These are phyloP conservation scores for Saccharomycopsis hybrid DNA, from an alignment of 1,139 yeast genomes.

Conservation along the genomic window DNA sequence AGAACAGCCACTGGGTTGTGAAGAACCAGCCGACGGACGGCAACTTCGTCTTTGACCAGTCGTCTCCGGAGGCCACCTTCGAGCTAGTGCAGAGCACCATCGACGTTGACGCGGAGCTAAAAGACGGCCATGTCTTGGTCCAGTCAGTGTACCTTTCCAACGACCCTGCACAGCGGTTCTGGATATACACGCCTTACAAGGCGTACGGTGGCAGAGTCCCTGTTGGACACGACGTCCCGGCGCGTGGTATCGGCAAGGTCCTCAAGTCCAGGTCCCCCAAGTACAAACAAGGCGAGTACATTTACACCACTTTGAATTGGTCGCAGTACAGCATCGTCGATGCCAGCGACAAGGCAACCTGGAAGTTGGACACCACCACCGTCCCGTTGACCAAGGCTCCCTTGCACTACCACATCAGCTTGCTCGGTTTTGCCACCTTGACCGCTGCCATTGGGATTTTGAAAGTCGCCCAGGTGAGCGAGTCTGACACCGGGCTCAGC, in stretches of 20 bases:
- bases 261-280: constrained; percentile 37
- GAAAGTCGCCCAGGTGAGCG: constrained; percentile 31
- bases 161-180: constrained; percentile 62
- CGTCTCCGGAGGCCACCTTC: constrained; percentile 33
- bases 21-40: constrained; percentile 26
- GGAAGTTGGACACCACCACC: background rate
- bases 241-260: constrained; percentile 46
- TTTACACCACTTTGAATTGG: constrained; percentile 37
- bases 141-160: constrained; percentile 48
- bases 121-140: constrained; percentile 41
- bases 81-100: constrained; percentile 25
- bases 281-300: constrained; percentile 39
- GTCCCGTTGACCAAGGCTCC: background rate
- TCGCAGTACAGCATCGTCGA: constrained; percentile 29
- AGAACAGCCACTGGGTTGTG: no score
- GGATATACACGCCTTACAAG: constrained; percentile 42
- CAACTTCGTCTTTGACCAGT: constrained; percentile 26
- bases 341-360: background rate
- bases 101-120: constrained; percentile 28
- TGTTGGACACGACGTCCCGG: constrained; percentile 35
- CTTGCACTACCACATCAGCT: background rate
- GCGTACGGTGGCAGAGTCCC: constrained; percentile 43
- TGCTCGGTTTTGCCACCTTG: constrained; percentile 51
- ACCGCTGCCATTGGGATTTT: constrained; percentile 57
- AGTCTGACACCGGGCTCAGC: constrained; percentile 30